phyloP scores from a whole-genome alignment of 345 rosid genomes.

The Arabis alpina region DNA sequence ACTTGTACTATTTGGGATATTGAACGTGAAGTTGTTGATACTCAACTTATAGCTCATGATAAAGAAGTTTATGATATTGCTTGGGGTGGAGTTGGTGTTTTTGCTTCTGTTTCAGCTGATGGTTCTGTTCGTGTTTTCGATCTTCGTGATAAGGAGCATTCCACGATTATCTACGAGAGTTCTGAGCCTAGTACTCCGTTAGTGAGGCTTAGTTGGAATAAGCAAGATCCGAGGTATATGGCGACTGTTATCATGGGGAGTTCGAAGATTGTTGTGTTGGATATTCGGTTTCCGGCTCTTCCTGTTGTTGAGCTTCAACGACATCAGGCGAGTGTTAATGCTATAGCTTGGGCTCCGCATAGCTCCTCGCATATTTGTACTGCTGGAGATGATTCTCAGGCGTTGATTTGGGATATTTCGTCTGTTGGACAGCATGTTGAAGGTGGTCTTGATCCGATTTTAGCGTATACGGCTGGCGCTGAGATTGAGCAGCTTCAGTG shows the following conservation, averaged over 20 bases:
- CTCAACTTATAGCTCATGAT: conserved; percentile 92
- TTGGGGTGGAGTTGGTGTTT: conserved; percentile 95
- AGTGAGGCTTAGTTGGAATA: conserved; percentile 89
- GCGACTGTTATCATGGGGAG: conserved; percentile 95
- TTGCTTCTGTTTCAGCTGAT: conserved; percentile 86
- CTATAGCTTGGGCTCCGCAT: conserved; percentile 94
- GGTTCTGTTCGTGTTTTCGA: conserved; percentile 90
- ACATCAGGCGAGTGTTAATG: conserved; percentile 84
- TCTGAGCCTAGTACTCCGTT: conserved; percentile 83
- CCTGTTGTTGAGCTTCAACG: conserved; percentile 92
- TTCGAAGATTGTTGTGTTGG: conserved; percentile 78
- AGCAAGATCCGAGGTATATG: conserved; percentile 95
- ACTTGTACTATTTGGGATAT: conserved; percentile 97
- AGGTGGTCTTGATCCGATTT: conserved; percentile 85
- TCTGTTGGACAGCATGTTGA: conserved; percentile 88
- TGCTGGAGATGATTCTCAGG: conserved; percentile 94
- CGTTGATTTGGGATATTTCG: conserved; percentile 88
- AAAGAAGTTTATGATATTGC: conserved; percentile 96
- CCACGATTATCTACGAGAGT: conserved; percentile 90
- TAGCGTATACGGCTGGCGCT: conserved; percentile 84
- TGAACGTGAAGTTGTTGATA: conserved; percentile 81
- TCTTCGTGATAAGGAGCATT: conserved; percentile 85
- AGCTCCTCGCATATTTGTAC: conserved; percentile 91
- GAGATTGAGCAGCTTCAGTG: conserved; percentile 95
- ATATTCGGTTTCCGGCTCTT: conserved; percentile 83